phyloP scores from a whole-genome alignment of 257 asterid genomes.

The Linaria vulgaris region DNA sequence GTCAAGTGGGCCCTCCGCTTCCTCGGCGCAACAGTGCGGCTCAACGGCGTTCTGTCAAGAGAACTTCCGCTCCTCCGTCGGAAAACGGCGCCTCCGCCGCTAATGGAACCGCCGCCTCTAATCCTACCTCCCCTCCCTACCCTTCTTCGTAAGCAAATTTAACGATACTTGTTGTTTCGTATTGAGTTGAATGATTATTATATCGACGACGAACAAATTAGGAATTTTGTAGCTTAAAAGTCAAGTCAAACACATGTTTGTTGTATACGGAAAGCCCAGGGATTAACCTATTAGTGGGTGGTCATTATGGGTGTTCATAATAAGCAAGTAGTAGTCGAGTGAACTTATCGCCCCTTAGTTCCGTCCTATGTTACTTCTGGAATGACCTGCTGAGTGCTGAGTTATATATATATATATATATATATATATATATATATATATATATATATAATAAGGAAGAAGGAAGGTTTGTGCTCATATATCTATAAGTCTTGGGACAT shows the following conservation, averaged over 20 bases:
- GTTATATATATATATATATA: too few species aligned
- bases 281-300: neutral
- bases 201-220: neutral
- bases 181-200: neutral
- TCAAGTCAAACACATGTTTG: too few species aligned
- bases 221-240: neutral
- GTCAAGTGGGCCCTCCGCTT: slow-evolving; percentile 40
- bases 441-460: too few species aligned
- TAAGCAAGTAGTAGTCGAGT: too few species aligned
- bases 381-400: too few species aligned
- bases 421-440: too few species aligned
- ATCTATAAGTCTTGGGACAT: too few species aligned
- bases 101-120: slow-evolving; percentile 38
- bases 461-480: too few species aligned
- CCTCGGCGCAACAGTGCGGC: slow-evolving; percentile 54
- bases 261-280: neutral
- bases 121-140: slow-evolving; percentile 53
- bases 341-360: too few species aligned
- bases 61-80: slow-evolving; percentile 41
- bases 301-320: neutral
- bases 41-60: slow-evolving; percentile 49
- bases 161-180: neutral
- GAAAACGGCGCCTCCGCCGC: slow-evolving; percentile 46
- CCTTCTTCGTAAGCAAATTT: slow-evolving; percentile 46
- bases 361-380: too few species aligned